These are phyloP conservation scores for Podila clonocystis DNA, from an alignment of 192 early-diverging fungal genomes.

Conservation along the genomic window DNA sequence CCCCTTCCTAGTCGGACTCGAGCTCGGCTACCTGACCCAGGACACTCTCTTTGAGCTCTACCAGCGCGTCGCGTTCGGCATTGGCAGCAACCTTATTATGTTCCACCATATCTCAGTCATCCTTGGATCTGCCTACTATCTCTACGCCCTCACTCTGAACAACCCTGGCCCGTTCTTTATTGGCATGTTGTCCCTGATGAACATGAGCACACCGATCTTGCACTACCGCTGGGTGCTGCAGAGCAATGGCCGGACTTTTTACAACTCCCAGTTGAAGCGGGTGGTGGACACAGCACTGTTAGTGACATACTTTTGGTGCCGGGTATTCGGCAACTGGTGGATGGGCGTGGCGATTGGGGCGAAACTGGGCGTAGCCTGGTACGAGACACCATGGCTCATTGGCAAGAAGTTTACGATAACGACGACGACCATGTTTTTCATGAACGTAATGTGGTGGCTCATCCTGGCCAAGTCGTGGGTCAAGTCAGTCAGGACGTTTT, in stretches of 20 bases:
- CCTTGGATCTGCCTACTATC: slow-evolving; percentile 24
- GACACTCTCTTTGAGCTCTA: slow-evolving; percentile 35
- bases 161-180: slow-evolving; percentile 32
- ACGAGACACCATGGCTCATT: slow-evolving; percentile 20
- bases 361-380: slow-evolving; percentile 26
- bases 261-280: slow-evolving; percentile 18
- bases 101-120: slow-evolving; percentile 36
- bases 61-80: slow-evolving; percentile 14
- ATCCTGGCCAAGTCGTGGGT: slow-evolving; percentile 26
- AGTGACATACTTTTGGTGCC: slow-evolving; percentile 36
- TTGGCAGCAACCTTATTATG: slow-evolving; percentile 28
- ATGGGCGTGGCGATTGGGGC: slow-evolving; percentile 20
- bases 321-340: slow-evolving; percentile 39
- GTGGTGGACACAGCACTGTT: slow-evolving; percentile 21
- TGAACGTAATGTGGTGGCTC: slow-evolving; percentile 32
- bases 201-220: slow-evolving; percentile 27
- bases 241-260: slow-evolving; percentile 20
- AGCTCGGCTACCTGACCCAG: slow-evolving; percentile 31
- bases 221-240: slow-evolving; percentile 29
- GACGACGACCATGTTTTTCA: slow-evolving; percentile 30
- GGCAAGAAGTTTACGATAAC: slow-evolving; percentile 28
- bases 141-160: slow-evolving; percentile 13
- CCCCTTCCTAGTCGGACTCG: slow-evolving; percentile 37
- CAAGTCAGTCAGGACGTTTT: slow-evolving; percentile 17
- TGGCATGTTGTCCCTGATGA: slow-evolving; percentile 36